Conservation (phyloP, 352 stramenopile species). For the Aphanomyces cochlioides region DNA sequence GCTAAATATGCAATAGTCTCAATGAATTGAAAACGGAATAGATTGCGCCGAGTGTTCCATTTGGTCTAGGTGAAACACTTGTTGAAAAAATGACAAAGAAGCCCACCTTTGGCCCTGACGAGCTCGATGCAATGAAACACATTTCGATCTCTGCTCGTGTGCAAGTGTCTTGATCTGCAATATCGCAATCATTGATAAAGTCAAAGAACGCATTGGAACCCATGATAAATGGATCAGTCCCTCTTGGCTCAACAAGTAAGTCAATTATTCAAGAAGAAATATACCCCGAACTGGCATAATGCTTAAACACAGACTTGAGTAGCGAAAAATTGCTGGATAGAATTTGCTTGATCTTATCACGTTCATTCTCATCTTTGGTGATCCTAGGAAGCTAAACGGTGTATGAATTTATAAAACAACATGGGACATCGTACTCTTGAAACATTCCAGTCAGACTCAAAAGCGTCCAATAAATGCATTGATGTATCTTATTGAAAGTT, state of each 20-base stretch:
- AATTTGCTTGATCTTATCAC: slow-evolving; percentile 3
- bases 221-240: slow-evolving; percentile 24
- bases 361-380: slow-evolving; percentile 5
- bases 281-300: slow-evolving; percentile 28
- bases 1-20: slow-evolving; percentile 16
- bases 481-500: slow-evolving; percentile 25
- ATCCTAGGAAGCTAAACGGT: slow-evolving; percentile 19
- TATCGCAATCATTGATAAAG: slow-evolving; percentile 27
- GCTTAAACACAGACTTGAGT: slow-evolving; percentile 22
- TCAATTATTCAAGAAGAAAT: slow-evolving; percentile 9
- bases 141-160: slow-evolving; percentile 31
- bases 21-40: slow-evolving; percentile 30
- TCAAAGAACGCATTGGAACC: slow-evolving; percentile 30
- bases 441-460: slow-evolving; percentile 18
- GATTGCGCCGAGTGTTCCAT: slow-evolving; percentile 23
- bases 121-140: slow-evolving; percentile 30
- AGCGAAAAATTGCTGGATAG: slow-evolving; percentile 12
- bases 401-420: not conserved
- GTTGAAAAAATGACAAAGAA: not conserved
- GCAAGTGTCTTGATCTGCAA: slow-evolving; percentile 30
- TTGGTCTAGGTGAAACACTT: not conserved
- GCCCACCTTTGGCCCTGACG: slow-evolving; percentile 18
- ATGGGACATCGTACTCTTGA: slow-evolving; percentile 10
- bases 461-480: not conserved
- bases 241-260: slow-evolving; percentile 2